Evolutionary conservation across 176 grass and related monocot species (phyloP).

Genomic region (Musa itinerans): DNA sequence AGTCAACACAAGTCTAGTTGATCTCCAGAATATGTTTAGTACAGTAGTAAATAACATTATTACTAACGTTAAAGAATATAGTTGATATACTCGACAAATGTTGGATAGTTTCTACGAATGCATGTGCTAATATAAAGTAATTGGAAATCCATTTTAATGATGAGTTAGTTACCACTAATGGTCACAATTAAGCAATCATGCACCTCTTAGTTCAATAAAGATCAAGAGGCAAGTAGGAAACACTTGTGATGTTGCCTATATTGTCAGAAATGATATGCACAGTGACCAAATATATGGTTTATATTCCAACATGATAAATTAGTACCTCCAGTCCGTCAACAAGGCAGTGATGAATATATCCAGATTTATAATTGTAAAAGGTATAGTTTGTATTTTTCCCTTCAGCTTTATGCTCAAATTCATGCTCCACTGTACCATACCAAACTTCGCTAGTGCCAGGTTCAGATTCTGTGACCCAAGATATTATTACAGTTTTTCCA

Average conservation of each 20-base stretch:
- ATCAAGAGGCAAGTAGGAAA: background rate
- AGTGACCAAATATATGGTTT: background rate
- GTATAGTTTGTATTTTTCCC: constrained; percentile 68
- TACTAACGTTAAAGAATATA: too few species aligned
- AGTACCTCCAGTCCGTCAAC: constrained; percentile 67
- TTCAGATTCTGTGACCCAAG: constrained; percentile 71
- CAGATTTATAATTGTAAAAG: constrained; percentile 88
- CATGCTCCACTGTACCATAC: constrained; percentile 48
- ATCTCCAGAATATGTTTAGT: too few species aligned
- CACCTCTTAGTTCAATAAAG: background rate
- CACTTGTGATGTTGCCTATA: background rate
- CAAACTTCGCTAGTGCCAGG: constrained; percentile 55
- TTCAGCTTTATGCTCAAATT: constrained; percentile 53
- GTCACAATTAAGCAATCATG: background rate
- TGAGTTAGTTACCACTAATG: background rate
- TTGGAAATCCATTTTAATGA: background rate
- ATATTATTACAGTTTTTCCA: constrained; percentile 77
- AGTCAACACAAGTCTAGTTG: too few species aligned
- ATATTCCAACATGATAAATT: background rate
- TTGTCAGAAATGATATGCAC: background rate
- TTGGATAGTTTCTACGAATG: background rate
- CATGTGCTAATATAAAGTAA: background rate
- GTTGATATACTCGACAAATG: too few species aligned
- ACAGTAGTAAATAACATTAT: too few species aligned
- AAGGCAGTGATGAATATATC: constrained; percentile 91